These are phyloP conservation scores for Diaporthe amygdali DNA, from an alignment of 2,329 filamentous ascomycete species.

Conservation along the genomic window DNA sequence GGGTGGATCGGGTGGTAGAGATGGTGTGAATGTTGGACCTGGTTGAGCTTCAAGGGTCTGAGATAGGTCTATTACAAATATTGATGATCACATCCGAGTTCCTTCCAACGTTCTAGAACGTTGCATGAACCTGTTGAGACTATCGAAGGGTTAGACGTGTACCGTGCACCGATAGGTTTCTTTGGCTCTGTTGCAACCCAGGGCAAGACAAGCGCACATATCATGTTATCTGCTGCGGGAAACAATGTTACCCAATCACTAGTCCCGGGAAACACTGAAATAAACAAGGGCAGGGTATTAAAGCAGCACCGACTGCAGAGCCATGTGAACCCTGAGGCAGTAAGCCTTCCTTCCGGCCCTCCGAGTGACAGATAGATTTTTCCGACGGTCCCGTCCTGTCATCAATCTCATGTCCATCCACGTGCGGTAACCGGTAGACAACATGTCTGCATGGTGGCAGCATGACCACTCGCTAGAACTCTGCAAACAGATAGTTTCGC, in stretches of 20 bases:
- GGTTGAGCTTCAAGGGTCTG: too few species aligned
- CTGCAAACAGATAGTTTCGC: too few species aligned
- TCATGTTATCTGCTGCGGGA: neutral
- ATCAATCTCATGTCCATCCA: too few species aligned
- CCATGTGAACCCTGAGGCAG: too few species aligned
- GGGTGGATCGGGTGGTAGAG: too few species aligned
- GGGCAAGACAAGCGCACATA: neutral
- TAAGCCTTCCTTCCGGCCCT: neutral
- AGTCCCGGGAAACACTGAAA: neutral
- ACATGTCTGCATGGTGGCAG: neutral
- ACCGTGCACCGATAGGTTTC: neutral
- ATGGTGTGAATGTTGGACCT: too few species aligned
- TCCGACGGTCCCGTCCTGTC: too few species aligned
- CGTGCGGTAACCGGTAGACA: neutral
- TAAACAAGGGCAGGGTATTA: neutral
- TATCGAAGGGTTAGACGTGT: neutral
- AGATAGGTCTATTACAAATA: too few species aligned
- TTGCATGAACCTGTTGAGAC: neutral
- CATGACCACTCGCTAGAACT: neutral
- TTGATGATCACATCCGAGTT: too few species aligned
- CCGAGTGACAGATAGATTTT: neutral
- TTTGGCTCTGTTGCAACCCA: neutral
- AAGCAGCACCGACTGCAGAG: too few species aligned
- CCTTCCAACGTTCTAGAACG: neutral
- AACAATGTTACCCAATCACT: neutral